Percentiles rank a stretch among this genome's conserved stretches.
Evolutionary conservation across 2,329 filamentous ascomycete genomes (phyloP).

Genomic region (Colletotrichum godetiae): DNA sequence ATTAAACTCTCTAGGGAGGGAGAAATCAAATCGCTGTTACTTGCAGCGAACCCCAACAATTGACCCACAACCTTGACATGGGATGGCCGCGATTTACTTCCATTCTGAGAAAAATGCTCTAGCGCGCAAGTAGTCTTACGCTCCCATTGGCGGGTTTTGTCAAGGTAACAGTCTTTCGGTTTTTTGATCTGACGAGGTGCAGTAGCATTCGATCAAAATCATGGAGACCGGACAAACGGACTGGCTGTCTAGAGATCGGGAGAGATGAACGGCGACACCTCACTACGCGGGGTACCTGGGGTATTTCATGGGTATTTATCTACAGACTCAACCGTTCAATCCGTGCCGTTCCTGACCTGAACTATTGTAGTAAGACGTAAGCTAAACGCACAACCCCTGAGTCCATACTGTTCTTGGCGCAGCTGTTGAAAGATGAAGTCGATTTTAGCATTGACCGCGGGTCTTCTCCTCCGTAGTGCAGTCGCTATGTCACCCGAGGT

Average conservation of each 20-base stretch:
- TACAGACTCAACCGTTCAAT: not conserved
- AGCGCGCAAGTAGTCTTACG: not conserved
- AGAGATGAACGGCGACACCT: not conserved
- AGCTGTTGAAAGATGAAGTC: conserved; percentile 5
- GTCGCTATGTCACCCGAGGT: not conserved
- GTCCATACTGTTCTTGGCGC: not conserved
- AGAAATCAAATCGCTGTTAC: not conserved
- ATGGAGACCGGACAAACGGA: not conserved
- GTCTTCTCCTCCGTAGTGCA: not conserved
- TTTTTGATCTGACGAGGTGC: conserved; percentile 4
- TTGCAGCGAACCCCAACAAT: not conserved
- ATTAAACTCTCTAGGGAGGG: too few species aligned
- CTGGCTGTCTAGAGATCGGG: not conserved
- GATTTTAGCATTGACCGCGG: not conserved
- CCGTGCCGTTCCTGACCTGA: not conserved
- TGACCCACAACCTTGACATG: not conserved
- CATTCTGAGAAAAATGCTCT: not conserved
- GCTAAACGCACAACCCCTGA: too few species aligned
- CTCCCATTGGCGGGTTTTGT: conserved; percentile 15
- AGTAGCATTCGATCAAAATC: not conserved
- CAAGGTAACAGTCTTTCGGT: not conserved
- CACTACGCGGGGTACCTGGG: not conserved
- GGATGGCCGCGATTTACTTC: not conserved
- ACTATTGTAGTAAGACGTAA: not conserved
- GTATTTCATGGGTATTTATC: not conserved